Base-by-base conservation (phyloP, 306 rosid genomes). In the Trifolium subterraneum region DNA sequence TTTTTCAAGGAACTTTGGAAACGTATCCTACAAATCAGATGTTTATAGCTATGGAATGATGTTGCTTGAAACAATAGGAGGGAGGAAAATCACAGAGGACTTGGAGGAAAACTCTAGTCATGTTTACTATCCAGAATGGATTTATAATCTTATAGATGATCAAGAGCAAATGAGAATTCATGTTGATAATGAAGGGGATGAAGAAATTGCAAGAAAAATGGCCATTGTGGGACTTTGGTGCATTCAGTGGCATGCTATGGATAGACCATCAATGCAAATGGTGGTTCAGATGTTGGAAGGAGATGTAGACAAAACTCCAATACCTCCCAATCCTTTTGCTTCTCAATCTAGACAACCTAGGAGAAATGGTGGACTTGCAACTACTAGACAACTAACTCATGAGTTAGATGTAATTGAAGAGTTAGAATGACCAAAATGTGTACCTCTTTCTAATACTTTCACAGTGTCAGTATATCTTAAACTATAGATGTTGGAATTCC, bases 41-140 rank as follows among this genome's bases (percentile, higher is more conserved):
- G 44, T 39, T 39, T 39, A 39, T 39, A 39, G 44, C 8, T 39
- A 39, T 39, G 44, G 44, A 39, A 39, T 39, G 44, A 39, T 83
- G 82, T 67, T 83, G 39, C 44, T 83, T 3, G 85, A 86, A 36
- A 80, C 84, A 71, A 71, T 83, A 10, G 85, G 85, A 5, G 85
- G 84, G 15, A 83, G 74, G 64, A 67, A 41, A 12, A 83, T 5
- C 48, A 83, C 52, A 47, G 60, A 0, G 29, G 51, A 31, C 64
- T 9, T 54, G 74, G 81, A 35, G 4, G n/a, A 64, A 64, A 64
- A 64, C 58, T 15, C 38, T 0, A 86, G 83, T 68, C 85, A 82
- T 59, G 63, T 77, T 58, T 77, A 76, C 47, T 82, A 82, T 73
- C 81, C 89, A 0, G 44, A 9, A 39, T 39, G 44, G 83, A 64